Evolutionary conservation across 2,329 filamentous ascomycete genomes (phyloP), one percentile per base, ranked within the genome.

Genomic region (Lachnellula hyalina): DNA sequence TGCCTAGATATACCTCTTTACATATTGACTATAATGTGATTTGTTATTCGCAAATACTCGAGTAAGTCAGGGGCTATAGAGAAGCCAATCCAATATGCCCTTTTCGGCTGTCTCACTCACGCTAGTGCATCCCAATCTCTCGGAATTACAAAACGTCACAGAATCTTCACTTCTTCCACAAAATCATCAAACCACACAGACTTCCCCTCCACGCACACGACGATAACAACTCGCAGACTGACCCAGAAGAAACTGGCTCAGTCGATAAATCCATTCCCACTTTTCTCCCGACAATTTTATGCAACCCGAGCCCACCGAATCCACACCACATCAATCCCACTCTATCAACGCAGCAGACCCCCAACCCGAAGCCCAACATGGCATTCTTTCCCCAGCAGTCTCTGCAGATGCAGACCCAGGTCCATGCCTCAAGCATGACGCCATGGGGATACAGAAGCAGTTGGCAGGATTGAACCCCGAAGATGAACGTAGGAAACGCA

Each of bases 291-390:
- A 69, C 70, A 77, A 72, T 82, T 85, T 79, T 83, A 86, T 86
- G 83, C 83, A 84, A 76, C 76, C 74, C 79, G 79, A 78, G 77
- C 74, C 74, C 61, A 67, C 67, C 65, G 74, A 76, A 69, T 73
- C 67, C 76, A 72, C 73, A 71, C 68, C 74, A 72, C 68, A 68
- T 63, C 67, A 66, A 66, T 69, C 66, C 62, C 72, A 72, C 59
- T 65, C 70, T 63, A 71, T 63, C 70, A 67, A 65, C 63, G 60
- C 72, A 58, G 62, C 68, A 54, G 63, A 66, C 55, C 55, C 70
- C 40, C 58, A 69, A 48, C 53, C 61, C 62, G 56, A 71, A 62
- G 70, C 72, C 71, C 80, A 85, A 77, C 70, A 85, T 86, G 83
- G 83, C 80, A 72, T 73, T 67, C 69, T 68, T 68, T 71, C 72